phyloP scores from a whole-genome alignment of 768 basidiomycete species.

The Agrocybe praecox region DNA sequence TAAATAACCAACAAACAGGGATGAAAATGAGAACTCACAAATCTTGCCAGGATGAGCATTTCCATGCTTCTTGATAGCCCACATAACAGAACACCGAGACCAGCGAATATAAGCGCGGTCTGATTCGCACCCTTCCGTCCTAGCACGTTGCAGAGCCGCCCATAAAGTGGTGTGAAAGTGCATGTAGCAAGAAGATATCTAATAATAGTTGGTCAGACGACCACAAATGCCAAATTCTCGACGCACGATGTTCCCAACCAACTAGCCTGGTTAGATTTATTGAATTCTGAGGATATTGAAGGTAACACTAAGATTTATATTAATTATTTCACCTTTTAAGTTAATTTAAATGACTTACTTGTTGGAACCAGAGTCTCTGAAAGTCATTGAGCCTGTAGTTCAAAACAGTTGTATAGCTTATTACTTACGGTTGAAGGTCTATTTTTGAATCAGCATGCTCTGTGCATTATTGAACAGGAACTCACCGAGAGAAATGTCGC shows the following conservation, averaged over 20 bases:
- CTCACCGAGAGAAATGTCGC: conserved; percentile 74
- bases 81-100: conserved; percentile 64
- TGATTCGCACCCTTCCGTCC: conserved; percentile 73
- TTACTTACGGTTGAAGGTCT: conserved; percentile 35
- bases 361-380: conserved; percentile 79
- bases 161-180: conserved; percentile 82
- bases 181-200: conserved; percentile 79
- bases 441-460: not conserved
- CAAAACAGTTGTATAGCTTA: conserved; percentile 1
- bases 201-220: not conserved
- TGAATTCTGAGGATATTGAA: conserved; percentile 79
- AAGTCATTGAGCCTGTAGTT: conserved; percentile 7
- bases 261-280: conserved; percentile 76
- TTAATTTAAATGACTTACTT: conserved; percentile 40
- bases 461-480: not conserved
- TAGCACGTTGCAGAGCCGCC: conserved; percentile 74
- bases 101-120: conserved; percentile 59
- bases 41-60: conserved; percentile 70
- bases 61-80: conserved; percentile 72
- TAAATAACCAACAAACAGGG: not conserved
- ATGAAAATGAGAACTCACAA: conserved; percentile 46
- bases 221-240: not conserved
- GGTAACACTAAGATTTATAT: conserved; percentile 55
- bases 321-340: not conserved
- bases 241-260: conserved; percentile 79